phyloP scores from a whole-genome alignment of 2,329 filamentous ascomycete species.

The Orbilia blumenaviensis region DNA sequence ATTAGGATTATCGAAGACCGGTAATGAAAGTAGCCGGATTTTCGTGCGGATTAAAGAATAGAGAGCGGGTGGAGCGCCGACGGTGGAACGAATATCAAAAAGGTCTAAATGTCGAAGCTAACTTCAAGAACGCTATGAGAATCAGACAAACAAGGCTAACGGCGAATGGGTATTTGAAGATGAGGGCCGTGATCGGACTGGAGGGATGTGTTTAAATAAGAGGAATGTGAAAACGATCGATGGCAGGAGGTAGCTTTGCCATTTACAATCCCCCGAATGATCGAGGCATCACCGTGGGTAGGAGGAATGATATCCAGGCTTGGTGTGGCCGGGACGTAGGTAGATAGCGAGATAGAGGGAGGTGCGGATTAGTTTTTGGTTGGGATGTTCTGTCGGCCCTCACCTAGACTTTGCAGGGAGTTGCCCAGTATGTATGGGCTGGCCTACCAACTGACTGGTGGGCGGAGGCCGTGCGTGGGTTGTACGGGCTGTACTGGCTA shows the following conservation, averaged over 20 bases:
- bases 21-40: slow-evolving; percentile 11
- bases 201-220: slow-evolving; percentile 3
- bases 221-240: slow-evolving; percentile 13
- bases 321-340: slow-evolving; percentile 1
- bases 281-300: slow-evolving; percentile 29
- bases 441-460: neutral
- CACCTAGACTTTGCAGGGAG: too few relatives aligned
- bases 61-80: slow-evolving; percentile 2
- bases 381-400: too few relatives aligned
- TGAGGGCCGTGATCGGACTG: neutral
- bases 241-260: slow-evolving; percentile 11
- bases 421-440: too few relatives aligned
- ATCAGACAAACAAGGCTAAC: slow-evolving; percentile 3
- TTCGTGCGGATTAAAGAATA: slow-evolving; percentile 7
- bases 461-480: neutral
- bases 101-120: slow-evolving; percentile 18
- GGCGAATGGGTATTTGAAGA: slow-evolving; percentile 11
- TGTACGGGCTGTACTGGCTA: too few relatives aligned
- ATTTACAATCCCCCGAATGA: slow-evolving; percentile 48
- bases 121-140: slow-evolving; percentile 17
- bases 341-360: slow-evolving; percentile 4
- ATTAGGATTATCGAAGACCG: slow-evolving; percentile 16
- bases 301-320: slow-evolving; percentile 29
- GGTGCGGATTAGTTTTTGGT: neutral
- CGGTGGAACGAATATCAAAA: neutral